These are phyloP conservation scores for Pestalotiopsis sp. DNA, from an alignment of 2,329 filamentous ascomycete species.

Conservation along the genomic window DNA sequence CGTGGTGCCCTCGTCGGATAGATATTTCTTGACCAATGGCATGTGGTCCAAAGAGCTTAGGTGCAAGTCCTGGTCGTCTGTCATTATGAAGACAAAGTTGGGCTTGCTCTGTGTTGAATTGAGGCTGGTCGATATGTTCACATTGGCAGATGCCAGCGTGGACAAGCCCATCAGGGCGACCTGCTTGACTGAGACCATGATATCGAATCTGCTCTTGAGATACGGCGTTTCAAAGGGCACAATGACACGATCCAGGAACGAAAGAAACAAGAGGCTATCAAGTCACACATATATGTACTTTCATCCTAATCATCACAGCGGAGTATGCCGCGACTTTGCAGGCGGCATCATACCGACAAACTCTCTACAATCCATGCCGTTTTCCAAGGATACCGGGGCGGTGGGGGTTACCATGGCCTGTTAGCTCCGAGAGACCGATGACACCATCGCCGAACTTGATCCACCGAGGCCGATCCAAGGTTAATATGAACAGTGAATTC, in stretches of 20 bases:
- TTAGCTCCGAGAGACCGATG: neutral
- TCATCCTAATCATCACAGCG: neutral
- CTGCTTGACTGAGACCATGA: neutral
- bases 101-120: constrained; percentile 33
- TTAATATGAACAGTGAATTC: neutral
- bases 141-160: constrained; percentile 60
- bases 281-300: neutral
- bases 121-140: constrained; percentile 58
- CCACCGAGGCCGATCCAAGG: neutral
- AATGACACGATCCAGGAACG: neutral
- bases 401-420: neutral
- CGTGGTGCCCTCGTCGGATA: constrained; percentile 59
- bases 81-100: constrained; percentile 69
- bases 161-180: neutral
- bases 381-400: neutral
- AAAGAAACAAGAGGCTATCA: neutral
- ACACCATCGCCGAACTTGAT: neutral
- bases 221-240: neutral
- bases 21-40: constrained; percentile 56
- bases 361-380: neutral
- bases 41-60: constrained; percentile 64
- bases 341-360: neutral
- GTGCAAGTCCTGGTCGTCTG: constrained; percentile 68
- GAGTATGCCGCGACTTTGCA: neutral
- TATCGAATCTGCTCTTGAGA: neutral